These are phyloP conservation scores for Cryptosporidium canis DNA, from an alignment of 169 alveolate species.

Conservation along the genomic window DNA sequence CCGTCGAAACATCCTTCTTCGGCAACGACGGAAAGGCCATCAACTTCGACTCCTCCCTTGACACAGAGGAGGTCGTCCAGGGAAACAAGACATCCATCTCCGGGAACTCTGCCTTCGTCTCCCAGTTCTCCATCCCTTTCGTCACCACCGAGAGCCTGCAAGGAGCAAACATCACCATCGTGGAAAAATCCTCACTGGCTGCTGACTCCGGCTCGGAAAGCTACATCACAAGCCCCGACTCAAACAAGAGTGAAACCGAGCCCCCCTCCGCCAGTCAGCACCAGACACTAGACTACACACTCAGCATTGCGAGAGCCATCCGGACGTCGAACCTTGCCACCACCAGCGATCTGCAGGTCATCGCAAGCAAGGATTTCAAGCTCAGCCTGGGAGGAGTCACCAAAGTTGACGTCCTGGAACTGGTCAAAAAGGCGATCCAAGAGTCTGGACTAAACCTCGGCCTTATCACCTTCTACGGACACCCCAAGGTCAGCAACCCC, in stretches of 20 bases:
- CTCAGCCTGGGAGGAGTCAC: constrained; percentile 6
- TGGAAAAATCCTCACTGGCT: too few relatives aligned
- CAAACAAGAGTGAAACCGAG: neutral
- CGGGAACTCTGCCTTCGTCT: constrained; percentile 18
- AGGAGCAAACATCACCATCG: constrained; percentile 7
- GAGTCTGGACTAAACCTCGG: neutral
- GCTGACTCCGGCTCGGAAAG: too few relatives aligned
- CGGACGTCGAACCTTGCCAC: neutral
- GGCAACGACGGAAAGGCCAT: constrained; percentile 5
- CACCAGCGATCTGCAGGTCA: neutral
- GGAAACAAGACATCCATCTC: neutral
- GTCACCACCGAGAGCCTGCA: constrained; percentile 50
- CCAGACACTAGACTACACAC: neutral
- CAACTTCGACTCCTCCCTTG: neutral
- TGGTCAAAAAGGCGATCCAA: neutral
- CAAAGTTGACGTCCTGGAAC: neutral
- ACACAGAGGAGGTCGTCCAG: neutral
- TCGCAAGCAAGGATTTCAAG: constrained; percentile 45
- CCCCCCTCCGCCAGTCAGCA: neutral
- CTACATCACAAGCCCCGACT: neutral
- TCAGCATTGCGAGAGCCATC: neutral
- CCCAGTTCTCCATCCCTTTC: constrained; percentile 62
- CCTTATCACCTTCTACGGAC: neutral
- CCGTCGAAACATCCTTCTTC: constrained; percentile 11
- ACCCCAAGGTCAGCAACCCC: neutral